Evolutionary conservation across 2,329 filamentous ascomycete genomes (phyloP).

Genomic region (Chrysosporium queenslandicum): DNA sequence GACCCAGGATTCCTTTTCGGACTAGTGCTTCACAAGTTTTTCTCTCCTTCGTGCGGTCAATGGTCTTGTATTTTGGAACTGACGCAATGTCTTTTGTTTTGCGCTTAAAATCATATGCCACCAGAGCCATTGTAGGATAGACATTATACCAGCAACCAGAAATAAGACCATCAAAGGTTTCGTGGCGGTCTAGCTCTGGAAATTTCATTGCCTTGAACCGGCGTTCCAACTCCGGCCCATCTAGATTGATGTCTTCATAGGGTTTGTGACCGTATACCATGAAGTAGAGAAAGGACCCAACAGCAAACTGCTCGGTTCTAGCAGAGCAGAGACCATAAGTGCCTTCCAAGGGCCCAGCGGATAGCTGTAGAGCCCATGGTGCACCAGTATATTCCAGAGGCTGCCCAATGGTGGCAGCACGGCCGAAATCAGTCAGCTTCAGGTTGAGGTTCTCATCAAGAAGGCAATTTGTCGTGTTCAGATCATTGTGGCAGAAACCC

Average conservation of each 20-base stretch:
- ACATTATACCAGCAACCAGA: too few species aligned
- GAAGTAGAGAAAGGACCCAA: constrained; percentile 19
- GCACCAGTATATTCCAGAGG: constrained; percentile 13
- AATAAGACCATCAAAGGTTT: constrained; percentile 18
- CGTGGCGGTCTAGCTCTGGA: constrained; percentile 17
- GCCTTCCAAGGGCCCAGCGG: constrained; percentile 16
- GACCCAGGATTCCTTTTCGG: constrained; percentile 11
- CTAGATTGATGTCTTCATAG: constrained; percentile 12
- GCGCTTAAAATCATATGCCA: constrained; percentile 19
- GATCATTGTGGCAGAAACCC: constrained; percentile 17
- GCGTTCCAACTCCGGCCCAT: constrained; percentile 7
- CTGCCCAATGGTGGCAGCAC: constrained; percentile 18
- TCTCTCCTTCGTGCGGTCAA: constrained; percentile 8
- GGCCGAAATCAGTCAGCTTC: constrained; percentile 17
- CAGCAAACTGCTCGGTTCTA: constrained; percentile 20
- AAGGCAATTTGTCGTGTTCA: constrained; percentile 14
- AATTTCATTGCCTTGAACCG: constrained; percentile 18
- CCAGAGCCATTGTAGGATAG: constrained; percentile 20
- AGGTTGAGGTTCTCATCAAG: constrained; percentile 15
- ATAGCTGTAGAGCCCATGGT: constrained; percentile 16
- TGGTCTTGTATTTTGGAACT: constrained; percentile 11
- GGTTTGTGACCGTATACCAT: constrained; percentile 20
- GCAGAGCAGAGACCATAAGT: constrained; percentile 19
- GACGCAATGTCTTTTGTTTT: constrained; percentile 17
- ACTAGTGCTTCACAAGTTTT: constrained; percentile 11